Conservation (phyloP, 345 rosid genomes). For the Pelargonium nanum region DNA sequence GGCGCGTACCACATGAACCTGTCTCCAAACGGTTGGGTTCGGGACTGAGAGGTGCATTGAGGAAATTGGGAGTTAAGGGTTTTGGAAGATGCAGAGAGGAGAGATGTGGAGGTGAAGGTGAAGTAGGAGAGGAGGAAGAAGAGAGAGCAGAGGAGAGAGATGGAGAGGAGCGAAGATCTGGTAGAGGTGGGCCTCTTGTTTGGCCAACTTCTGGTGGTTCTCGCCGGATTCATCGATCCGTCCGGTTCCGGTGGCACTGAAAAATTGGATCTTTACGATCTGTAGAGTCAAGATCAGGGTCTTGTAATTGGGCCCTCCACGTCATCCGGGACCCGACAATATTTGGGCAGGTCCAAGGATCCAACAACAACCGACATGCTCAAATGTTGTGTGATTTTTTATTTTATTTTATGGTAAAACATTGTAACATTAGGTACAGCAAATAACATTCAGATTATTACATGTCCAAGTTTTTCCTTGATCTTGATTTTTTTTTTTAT, state of each 20-base stretch:
- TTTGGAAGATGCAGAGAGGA: constrained; percentile 27
- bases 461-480: too few species aligned
- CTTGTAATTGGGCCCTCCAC: too few species aligned
- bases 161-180: constrained; percentile 25
- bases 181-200: constrained; percentile 24
- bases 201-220: constrained; percentile 13
- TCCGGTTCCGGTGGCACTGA: not conserved
- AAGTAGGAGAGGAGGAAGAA: constrained; percentile 31
- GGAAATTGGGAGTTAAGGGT: constrained; percentile 27
- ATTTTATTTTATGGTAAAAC: too few species aligned
- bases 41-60: constrained; percentile 24
- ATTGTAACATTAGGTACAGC: too few species aligned
- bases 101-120: constrained; percentile 31
- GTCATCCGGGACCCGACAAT: too few species aligned
- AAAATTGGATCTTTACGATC: not conserved
- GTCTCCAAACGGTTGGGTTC: constrained; percentile 13
- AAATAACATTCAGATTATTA: too few species aligned
- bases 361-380: too few species aligned
- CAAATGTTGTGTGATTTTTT: too few species aligned
- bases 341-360: too few species aligned
- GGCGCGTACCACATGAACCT: constrained; percentile 73
- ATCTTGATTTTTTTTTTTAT: too few species aligned
- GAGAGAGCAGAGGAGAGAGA: constrained; percentile 17
- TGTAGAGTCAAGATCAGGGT: too few species aligned
- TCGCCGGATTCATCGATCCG: not conserved